These are phyloP conservation scores for Escovopsis sp. DNA, from an alignment of 2,329 filamentous ascomycete genomes.

Conservation along the genomic window DNA sequence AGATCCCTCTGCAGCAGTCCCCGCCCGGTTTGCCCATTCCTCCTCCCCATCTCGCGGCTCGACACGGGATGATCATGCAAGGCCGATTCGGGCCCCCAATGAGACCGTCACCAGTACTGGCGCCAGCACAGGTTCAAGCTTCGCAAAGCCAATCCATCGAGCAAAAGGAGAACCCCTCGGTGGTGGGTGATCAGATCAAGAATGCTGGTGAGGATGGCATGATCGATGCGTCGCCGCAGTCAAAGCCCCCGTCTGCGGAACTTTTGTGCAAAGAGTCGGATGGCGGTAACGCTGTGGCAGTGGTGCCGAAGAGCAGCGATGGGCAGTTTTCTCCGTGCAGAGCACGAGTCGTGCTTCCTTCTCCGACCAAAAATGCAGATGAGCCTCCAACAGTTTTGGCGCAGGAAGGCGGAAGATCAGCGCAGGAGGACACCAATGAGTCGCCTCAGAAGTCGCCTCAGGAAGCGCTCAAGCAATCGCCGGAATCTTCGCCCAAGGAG, in stretches of 20 bases:
- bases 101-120: too few species aligned
- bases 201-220: too few species aligned
- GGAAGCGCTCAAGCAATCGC: too few species aligned
- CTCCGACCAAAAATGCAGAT: conserved; percentile 3
- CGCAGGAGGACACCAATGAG: too few species aligned
- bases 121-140: too few species aligned
- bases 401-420: too few species aligned
- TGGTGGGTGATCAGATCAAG: not conserved
- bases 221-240: conserved; percentile 8
- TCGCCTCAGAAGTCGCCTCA: too few species aligned
- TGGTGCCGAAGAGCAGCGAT: conserved; percentile 4
- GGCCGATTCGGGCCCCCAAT: not conserved
- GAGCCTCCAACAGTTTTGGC: too few species aligned
- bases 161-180: not conserved
- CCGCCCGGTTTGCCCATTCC: not conserved
- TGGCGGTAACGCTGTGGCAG: not conserved
- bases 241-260: conserved; percentile 17
- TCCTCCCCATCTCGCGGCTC: not conserved
- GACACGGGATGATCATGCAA: not conserved
- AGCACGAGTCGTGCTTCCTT: conserved; percentile 8
- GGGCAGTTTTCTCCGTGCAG: conserved; percentile 4
- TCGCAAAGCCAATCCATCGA: too few species aligned
- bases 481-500: not conserved
- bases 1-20: not conserved
- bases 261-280: conserved; percentile 4